Evolutionary conservation across 225 moss, liverwort and hornwort species (phyloP), one percentile per base, ranked within the genome.

Genomic region (Polytrichum formosum): DNA sequence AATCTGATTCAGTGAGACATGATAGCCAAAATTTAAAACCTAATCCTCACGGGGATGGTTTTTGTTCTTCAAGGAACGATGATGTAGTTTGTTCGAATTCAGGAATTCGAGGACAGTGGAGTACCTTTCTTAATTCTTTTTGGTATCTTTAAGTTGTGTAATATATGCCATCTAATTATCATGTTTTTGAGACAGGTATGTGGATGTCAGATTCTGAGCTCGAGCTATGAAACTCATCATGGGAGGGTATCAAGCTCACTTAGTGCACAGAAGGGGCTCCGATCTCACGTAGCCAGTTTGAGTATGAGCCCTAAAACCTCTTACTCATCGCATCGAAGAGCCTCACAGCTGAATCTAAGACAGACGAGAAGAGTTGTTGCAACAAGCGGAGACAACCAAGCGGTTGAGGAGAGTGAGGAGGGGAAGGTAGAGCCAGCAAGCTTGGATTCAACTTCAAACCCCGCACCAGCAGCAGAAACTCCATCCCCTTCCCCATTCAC

Each of bases 401-500:
- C 63, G 28, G 76, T 72, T 19, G 84, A 77, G 35, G 77, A 76
- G 58, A 63, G 46, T 37, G 84, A 67, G 74, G 83, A 84, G 72
- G 83, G 46, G 56, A 81, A 83, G 70, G 79, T 21, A 23, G 77
- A 88, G 65, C 22, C 75, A 46, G 30, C 54, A 46, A 76, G 71
- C 71, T 56, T 63, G 28, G 71, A 53, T 5, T 65, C 66, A 1
- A 66, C 55, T 17, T 1, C 22, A 21, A 55, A 10, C 9, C 29
- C 46, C 21, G 26, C 73, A 28, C 54, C 5, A 23, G 66, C 81
- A 21, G 61, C 77, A 28, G 72, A 13, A 35, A 29, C 79, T 54
- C 74, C 84, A 65, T 66, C 70, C 70, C 56, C 81, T 9, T 84
- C 87, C 53, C 95, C 95, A 19, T 92, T 95, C 67, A 79, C 80